Percentiles rank a stretch among this genome's conserved stretches.
Evolutionary conservation across 73 alveolate genomes (phyloP).

Genomic region (Paraurostyla sp.): DNA sequence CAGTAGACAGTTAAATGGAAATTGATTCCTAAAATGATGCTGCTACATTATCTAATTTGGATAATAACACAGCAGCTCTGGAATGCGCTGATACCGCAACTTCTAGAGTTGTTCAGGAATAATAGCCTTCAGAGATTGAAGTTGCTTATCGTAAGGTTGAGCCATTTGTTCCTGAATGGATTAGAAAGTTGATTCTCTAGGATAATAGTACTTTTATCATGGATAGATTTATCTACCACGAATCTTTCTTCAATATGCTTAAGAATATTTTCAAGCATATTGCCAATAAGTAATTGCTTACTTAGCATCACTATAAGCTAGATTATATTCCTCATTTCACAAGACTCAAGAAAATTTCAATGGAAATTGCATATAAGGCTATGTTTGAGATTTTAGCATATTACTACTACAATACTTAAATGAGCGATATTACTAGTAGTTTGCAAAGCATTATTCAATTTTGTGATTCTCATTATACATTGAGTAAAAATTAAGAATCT

Average conservation of each 20-base stretch:
- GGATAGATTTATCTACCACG: constrained; percentile 24
- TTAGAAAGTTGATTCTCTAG: background rate
- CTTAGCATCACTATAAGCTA: constrained; percentile 18
- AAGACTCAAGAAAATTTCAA: background rate
- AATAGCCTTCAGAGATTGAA: background rate
- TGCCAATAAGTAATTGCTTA: constrained; percentile 1
- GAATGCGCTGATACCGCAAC: constrained; percentile 76
- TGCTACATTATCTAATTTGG: constrained; percentile 18
- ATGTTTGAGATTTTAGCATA: constrained; percentile 43
- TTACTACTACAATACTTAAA: constrained; percentile 5
- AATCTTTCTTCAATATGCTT: constrained; percentile 21
- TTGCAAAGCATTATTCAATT: constrained; percentile 34
- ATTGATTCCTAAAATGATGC: constrained; percentile 13
- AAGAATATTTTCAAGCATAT: constrained; percentile 27
- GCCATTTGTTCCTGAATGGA: constrained; percentile 44
- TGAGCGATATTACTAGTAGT: constrained; percentile 28
- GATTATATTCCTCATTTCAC: constrained; percentile 10
- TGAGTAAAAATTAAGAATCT: background rate
- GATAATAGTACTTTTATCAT: constrained; percentile 39
- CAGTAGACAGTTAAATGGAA: background rate
- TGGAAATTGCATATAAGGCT: constrained; percentile 29
- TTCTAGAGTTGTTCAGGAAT: constrained; percentile 62
- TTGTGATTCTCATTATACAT: constrained; percentile 33
- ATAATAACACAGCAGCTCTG: constrained; percentile 38
- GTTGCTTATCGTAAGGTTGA: constrained; percentile 32